Percentiles rank a stretch among this genome's conserved stretches.
phyloP scores from a whole-genome alignment of 768 basidiomycete genomes.

The Saitozyma podzolica region DNA sequence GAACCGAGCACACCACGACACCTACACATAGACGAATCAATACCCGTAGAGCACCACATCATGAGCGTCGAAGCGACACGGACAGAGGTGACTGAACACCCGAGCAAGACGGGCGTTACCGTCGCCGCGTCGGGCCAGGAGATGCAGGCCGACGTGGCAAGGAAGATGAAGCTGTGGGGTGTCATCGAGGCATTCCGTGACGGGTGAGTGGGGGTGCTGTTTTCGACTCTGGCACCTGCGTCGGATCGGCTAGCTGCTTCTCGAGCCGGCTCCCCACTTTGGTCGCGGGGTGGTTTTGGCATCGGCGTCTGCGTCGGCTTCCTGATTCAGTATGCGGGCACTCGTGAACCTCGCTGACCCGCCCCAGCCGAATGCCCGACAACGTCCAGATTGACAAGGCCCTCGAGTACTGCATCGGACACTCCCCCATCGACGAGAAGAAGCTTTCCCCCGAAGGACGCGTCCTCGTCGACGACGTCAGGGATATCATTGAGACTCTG shows the following conservation, averaged over 20 bases:
- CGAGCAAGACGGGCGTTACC: constrained; percentile 62
- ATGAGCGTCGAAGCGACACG: constrained; percentile 32
- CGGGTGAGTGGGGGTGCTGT: constrained; percentile 53
- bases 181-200: constrained; percentile 76
- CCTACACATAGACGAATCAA: no score
- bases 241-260: no score
- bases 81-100: constrained; percentile 38
- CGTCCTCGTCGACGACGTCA: constrained; percentile 70
- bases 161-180: constrained; percentile 81
- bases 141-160: constrained; percentile 73
- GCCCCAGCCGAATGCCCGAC: constrained; percentile 71
- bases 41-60: constrained; percentile 3
- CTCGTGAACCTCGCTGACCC: constrained; percentile 42
- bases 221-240: no score
- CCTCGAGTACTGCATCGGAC: constrained; percentile 65
- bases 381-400: constrained; percentile 76
- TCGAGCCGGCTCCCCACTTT: no score
- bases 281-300: no score
- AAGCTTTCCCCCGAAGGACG: constrained; percentile 74
- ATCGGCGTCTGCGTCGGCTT: not conserved
- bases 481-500: constrained; percentile 73
- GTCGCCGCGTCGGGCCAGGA: constrained; percentile 63
- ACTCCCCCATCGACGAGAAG: constrained; percentile 63
- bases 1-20: no score
- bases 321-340: not conserved